Percentiles rank a stretch among this genome's conserved stretches.
These are phyloP conservation scores for Boeremia exigua DNA, from an alignment of 2,329 filamentous ascomycete species.

Conservation along the genomic window DNA sequence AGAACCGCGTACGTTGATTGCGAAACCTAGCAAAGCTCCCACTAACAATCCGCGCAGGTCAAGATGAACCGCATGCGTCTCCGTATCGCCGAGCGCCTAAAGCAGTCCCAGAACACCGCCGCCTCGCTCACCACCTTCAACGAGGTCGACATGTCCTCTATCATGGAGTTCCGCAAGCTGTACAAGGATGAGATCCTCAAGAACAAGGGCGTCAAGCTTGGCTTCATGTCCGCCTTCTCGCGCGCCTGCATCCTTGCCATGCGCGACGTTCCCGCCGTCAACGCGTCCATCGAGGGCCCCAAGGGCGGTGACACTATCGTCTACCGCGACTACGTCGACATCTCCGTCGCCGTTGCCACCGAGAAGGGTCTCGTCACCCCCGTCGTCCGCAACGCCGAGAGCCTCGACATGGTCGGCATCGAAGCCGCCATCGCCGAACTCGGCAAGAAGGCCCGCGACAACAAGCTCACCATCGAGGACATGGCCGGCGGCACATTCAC, in stretches of 20 bases:
- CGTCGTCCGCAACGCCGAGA: slow-evolving; percentile 91
- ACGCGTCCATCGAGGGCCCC: slow-evolving; percentile 95
- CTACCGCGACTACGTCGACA: slow-evolving; percentile 97
- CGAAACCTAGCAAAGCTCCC: neutral
- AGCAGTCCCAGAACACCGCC: slow-evolving; percentile 98
- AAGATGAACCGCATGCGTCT: slow-evolving; percentile 99
- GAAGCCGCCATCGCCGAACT: slow-evolving; percentile 91
- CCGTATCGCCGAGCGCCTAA: slow-evolving; percentile 94
- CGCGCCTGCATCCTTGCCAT: slow-evolving; percentile 89
- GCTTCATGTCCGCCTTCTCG: slow-evolving; percentile 99
- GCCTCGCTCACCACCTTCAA: slow-evolving; percentile 98
- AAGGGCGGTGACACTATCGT: slow-evolving; percentile 97
- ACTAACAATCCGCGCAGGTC: slow-evolving; percentile 64
- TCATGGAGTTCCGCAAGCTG: slow-evolving; percentile 95
- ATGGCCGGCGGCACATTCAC: slow-evolving; percentile 99
- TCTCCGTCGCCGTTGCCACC: slow-evolving; percentile 95
- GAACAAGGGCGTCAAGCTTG: slow-evolving; percentile 95
- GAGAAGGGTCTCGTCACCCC: slow-evolving; percentile 97
- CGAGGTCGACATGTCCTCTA: slow-evolving; percentile 96
- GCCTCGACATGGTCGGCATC: slow-evolving; percentile 84
- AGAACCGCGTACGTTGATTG: slow-evolving; percentile 76
- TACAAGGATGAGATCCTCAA: slow-evolving; percentile 98
- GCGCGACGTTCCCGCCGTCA: slow-evolving; percentile 92
- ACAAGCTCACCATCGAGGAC: slow-evolving; percentile 97
- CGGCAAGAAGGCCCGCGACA: slow-evolving; percentile 96